Evolutionary conservation across 306 rosid species (phyloP).

Genomic region (Gillenia trifoliata): DNA sequence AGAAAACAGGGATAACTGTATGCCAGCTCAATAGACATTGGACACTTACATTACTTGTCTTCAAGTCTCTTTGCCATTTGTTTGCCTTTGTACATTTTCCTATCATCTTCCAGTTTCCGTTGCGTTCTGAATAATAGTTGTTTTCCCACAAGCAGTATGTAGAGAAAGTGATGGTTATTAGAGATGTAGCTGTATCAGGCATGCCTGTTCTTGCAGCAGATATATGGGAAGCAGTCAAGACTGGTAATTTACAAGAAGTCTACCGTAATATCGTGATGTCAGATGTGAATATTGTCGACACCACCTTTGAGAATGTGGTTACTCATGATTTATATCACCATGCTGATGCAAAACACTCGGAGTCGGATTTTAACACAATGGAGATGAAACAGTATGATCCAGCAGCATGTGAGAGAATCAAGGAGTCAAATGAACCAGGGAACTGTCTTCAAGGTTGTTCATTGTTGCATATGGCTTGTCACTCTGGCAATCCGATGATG

Average conservation of each 20-base stretch:
- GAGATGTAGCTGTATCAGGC: slow-evolving; percentile 38
- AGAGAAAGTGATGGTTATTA: slow-evolving; percentile 65
- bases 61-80: not conserved
- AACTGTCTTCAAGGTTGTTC: slow-evolving; percentile 77
- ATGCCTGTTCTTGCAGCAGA: slow-evolving; percentile 37
- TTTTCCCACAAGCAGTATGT: slow-evolving; percentile 51
- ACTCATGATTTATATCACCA: slow-evolving; percentile 25
- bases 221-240: slow-evolving; percentile 78
- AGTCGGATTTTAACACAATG: not conserved
- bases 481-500: slow-evolving; percentile 56
- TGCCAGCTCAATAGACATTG: not conserved
- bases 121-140: slow-evolving; percentile 7
- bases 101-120: not conserved
- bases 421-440: slow-evolving; percentile 40
- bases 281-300: slow-evolving; percentile 43
- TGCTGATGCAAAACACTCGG: slow-evolving; percentile 29
- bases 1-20: not conserved
- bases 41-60: not conserved
- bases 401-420: slow-evolving; percentile 40
- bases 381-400: slow-evolving; percentile 51
- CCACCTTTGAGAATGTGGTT: slow-evolving; percentile 51
- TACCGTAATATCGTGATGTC: slow-evolving; percentile 69
- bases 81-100: not conserved
- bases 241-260: slow-evolving; percentile 56
- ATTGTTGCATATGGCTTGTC: slow-evolving; percentile 82